Conservation (phyloP, 176 grass and related monocot species). For the sorghum (Sorghum bicolor) region Sorghum_bicolor_NCBIv3 NC_012876.2:2136001-2136500, state of each 20-base stretch:
- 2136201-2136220: background rate
- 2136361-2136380: background rate
- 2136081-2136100: background rate
- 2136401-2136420: accelerated
- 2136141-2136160: slow-evolving; percentile 41
- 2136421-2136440: too few species aligned
- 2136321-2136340: background rate
- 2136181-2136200: slow-evolving; percentile 29
- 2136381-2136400: accelerated
- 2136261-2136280: background rate
- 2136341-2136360: background rate
- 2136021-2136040: background rate
- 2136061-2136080: slow-evolving; percentile 16
- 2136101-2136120: slow-evolving; percentile 15
- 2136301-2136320: slow-evolving; percentile 36
- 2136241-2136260: background rate
- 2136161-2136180: slow-evolving; percentile 8
- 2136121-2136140: background rate
- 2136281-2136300: slow-evolving; percentile 45
- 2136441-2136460: background rate
- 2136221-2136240: background rate
- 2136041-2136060: background rate
- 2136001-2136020: background rate
- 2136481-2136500: slow-evolving; percentile 48
- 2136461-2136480: background rate